These are phyloP conservation scores for Aspergillus ustus DNA, from an alignment of 2,329 filamentous ascomycete genomes.

Conservation along the genomic window DNA sequence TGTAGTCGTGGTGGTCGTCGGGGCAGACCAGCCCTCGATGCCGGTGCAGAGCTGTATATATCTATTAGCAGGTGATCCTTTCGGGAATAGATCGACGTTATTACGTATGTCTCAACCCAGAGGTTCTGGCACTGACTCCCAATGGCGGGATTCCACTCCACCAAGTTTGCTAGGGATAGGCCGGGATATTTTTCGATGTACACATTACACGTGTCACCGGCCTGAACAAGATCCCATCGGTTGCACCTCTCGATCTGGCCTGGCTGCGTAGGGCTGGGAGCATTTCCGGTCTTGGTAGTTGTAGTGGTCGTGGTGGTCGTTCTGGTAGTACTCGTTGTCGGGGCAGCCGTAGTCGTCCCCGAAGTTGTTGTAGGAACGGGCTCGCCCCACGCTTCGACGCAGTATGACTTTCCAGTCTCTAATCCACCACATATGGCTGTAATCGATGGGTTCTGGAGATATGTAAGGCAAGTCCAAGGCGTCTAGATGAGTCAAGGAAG, in stretches of 20 bases:
- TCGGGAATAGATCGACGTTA: too few relatives aligned
- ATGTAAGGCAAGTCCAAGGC: too few relatives aligned
- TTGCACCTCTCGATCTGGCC: constrained; percentile 8
- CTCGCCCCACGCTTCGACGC: constrained; percentile 13
- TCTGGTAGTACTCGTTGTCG: background rate
- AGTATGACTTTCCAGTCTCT: constrained; percentile 3
- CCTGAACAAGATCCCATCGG: constrained; percentile 12
- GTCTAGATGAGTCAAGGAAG: too few relatives aligned
- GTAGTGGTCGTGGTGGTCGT: background rate
- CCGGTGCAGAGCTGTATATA: constrained; percentile 5
- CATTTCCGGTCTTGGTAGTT: constrained; percentile 5
- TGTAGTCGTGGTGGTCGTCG: background rate
- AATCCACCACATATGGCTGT: background rate
- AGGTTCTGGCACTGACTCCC: constrained; percentile 7
- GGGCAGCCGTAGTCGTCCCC: background rate
- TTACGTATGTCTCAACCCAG: constrained; percentile 12
- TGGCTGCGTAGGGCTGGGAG: background rate
- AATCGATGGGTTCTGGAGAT: constrained; percentile 15
- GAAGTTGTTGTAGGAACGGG: background rate
- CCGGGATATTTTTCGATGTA: constrained; percentile 5
- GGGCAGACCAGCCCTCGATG: background rate
- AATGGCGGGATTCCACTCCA: constrained; percentile 9
- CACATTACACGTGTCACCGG: background rate
- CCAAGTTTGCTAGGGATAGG: background rate
- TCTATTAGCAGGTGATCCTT: background rate